Evolutionary conservation across 306 rosid species (phyloP).

Genomic region (Vigna unguiculata): DNA sequence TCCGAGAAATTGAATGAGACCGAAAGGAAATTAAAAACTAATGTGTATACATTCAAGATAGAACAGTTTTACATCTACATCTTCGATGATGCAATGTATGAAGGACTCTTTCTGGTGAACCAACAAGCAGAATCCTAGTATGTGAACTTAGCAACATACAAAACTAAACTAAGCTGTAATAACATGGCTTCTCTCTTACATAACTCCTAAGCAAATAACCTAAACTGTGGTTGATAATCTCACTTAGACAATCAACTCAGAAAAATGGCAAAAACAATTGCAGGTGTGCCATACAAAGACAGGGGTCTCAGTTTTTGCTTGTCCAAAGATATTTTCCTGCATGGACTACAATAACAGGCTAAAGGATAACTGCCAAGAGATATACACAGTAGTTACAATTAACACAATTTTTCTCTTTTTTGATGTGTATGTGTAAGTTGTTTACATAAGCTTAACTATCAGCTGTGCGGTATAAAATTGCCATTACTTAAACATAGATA

Average conservation of each 20-base stretch:
- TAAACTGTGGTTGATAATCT: background rate
- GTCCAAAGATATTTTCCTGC: background rate
- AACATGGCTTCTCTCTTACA: background rate
- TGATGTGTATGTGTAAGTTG: background rate
- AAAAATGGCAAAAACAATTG: background rate
- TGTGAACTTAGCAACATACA: background rate
- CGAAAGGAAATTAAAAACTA: background rate
- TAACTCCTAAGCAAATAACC: background rate
- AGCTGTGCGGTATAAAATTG: background rate
- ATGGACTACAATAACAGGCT: background rate
- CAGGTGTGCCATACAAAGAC: background rate
- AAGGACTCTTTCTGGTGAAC: background rate
- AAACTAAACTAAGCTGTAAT: slow-evolving; percentile 5
- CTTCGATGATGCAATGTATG: background rate
- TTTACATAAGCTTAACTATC: background rate
- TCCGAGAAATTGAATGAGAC: background rate
- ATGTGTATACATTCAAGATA: background rate
- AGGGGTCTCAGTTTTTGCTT: background rate
- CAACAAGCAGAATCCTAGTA: background rate
- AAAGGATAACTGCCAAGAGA: background rate
- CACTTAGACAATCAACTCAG: background rate
- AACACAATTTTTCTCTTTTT: background rate
- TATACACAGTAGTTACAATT: too few species aligned
- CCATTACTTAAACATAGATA: background rate
- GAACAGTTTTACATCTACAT: background rate